phyloP scores from a whole-genome alignment of 345 rosid genomes.

The Citrus australasica region DNA sequence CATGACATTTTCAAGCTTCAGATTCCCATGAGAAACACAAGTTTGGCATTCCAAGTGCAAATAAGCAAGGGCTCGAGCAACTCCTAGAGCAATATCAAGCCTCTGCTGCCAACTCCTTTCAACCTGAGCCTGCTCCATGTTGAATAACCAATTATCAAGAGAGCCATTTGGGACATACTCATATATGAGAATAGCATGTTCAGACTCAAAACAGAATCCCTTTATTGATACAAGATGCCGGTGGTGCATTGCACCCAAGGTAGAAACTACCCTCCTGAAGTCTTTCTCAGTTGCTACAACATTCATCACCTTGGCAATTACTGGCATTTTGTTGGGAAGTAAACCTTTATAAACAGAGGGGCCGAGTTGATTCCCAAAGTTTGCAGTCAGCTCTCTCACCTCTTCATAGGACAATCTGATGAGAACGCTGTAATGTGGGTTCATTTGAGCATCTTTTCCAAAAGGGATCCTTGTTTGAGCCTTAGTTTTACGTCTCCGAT shows the following conservation, averaged over 20 bases:
- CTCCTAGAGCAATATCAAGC: slow-evolving; percentile 36
- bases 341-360: slow-evolving; percentile 26
- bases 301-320: slow-evolving; percentile 24
- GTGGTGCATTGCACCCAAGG: slow-evolving; percentile 34
- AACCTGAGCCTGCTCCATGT: slow-evolving; percentile 8
- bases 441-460: slow-evolving; percentile 28
- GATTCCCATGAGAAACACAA: slow-evolving; percentile 32
- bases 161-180: slow-evolving; percentile 28
- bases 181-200: slow-evolving; percentile 15
- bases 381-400: slow-evolving; percentile 21
- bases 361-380: slow-evolving; percentile 23
- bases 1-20: slow-evolving; percentile 34
- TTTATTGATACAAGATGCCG: slow-evolving; percentile 31
- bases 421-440: slow-evolving; percentile 17
- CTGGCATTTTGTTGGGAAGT: slow-evolving; percentile 21
- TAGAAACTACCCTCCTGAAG: slow-evolving; percentile 29
- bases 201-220: slow-evolving; percentile 34
- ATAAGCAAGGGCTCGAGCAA: slow-evolving; percentile 39
- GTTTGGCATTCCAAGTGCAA: slow-evolving; percentile 32
- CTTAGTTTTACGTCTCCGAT: slow-evolving; percentile 15
- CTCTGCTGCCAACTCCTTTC: slow-evolving; percentile 27
- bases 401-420: slow-evolving; percentile 30
- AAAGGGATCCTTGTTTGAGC: slow-evolving; percentile 24
- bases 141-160: slow-evolving; percentile 29
- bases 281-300: slow-evolving; percentile 22